Base-by-base conservation (phyloP, 148 eudicot species). In the Gaultheria prostrata region DNA sequence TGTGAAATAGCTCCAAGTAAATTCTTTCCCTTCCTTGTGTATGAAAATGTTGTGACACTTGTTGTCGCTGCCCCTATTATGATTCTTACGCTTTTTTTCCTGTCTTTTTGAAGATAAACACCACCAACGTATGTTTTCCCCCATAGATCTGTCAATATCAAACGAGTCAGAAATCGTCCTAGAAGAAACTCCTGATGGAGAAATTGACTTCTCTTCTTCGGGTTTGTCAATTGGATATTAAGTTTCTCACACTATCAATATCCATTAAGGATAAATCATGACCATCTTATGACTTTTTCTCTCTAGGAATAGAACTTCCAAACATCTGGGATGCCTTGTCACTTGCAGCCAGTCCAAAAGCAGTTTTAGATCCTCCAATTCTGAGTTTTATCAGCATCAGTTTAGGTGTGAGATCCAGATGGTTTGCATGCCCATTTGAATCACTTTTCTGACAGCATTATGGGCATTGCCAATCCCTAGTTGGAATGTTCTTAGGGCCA, bases 401-500 rank as follows among this genome's bases (percentile, higher is more conserved):
- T 79, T 89, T 90, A 50, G 90, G 65, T 46, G 78, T 50, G 59
- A 88, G 83, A 67, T 90, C 93, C 3, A 1, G 85, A 76, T 87
- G 86, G 48, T 56, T 80, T 49, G 70, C 74, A 28, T 83, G 82
- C 86, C 85, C 91, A 43, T 82, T 77, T 33, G 86, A 78, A 80
- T 90, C 87, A 76, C 56, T 84, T 83, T 87, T 87, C 82, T 83
- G 82, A 65, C 51, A 78, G 85, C 98, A 95, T 70, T 65, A 77
- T 21, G 95, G 91, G 73, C 98, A 95, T 77, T 89, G 87, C 98
- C 98, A 95, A 89, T 93, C 92, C 77, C 97, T 98, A 79, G 54
- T 51, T 51, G 54, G 17, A 11, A 51, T 51, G 54, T 12, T 2
- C 54, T 51, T 51, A 51, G 54, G 54, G 54, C 15, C 54, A 51